Evolutionary conservation across 2,329 filamentous ascomycete species (phyloP).

Genomic region (Pseudogymnoascus sp.): DNA sequence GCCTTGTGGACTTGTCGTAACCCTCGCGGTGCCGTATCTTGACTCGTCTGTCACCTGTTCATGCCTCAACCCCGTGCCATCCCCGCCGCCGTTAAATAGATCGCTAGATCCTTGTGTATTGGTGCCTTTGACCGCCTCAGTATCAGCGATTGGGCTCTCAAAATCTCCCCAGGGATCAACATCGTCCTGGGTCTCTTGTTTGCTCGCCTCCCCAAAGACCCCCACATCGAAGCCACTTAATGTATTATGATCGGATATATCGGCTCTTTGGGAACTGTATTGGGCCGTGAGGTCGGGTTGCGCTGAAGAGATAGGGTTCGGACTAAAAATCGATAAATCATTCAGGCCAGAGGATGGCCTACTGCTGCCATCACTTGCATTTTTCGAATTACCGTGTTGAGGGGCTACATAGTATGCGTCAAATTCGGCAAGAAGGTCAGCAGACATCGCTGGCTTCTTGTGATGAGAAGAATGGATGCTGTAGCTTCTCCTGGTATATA

Average conservation of each 20-base stretch:
- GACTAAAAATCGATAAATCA: conserved; percentile 1
- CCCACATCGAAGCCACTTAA: background rate
- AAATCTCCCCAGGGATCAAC: conserved; percentile 11
- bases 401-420: conserved; percentile 38
- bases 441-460: conserved; percentile 42
- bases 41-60: background rate
- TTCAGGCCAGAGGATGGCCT: conserved; percentile 6
- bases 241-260: background rate
- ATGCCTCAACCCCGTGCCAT: background rate
- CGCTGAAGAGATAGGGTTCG: background rate
- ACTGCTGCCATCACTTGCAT: background rate
- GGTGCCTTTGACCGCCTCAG: background rate
- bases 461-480: background rate
- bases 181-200: background rate
- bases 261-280: background rate
- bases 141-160: background rate
- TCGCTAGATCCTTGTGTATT: background rate
- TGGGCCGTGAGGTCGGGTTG: background rate
- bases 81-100: background rate
- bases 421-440: conserved; percentile 57
- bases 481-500: background rate
- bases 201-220: background rate
- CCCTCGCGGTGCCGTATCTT: background rate
- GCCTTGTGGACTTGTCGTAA: background rate
- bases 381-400: conserved; percentile 17